Base-by-base conservation (phyloP, 495 filamentous ascomycete species). In the Lineolata rhizophorae region DNA sequence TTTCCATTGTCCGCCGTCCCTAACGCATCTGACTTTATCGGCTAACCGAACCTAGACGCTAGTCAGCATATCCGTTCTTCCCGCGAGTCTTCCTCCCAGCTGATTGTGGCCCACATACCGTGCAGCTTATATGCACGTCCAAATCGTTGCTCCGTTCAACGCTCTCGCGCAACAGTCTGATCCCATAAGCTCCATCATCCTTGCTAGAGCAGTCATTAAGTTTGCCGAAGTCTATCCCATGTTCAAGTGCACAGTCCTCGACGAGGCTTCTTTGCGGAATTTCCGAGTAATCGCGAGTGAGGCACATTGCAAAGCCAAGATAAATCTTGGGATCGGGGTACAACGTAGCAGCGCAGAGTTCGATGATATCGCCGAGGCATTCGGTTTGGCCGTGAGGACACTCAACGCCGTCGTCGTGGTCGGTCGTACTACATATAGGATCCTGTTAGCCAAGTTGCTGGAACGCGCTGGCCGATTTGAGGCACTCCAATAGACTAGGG, bases 341-440 rank as follows among this genome's bases (percentile, higher is more conserved):
- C 3, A 85, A 61, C 35, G 70, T 58, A 9, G 72, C 68, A 17
- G 82, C 87, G 58, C 87, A 99, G 35, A 95, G 72, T 40, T 85
- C 72, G 48, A 99, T 60, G 55, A 91, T 91, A 52, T 99, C 76
- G 12, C 84, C 84, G 43, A 95, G 68, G 46, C 87, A 99, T 57
- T 99, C 87, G 10, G 57, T 58, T 3, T 82, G 75, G 3, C 87
- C 90, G 45, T 95, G 87, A 50, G 58, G 90, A 60, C 90, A 99
- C 10, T 60, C 56, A 13, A 84, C 65, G 6, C 73, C 75, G 48
- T 72, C 74, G 47, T 58, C 51, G 16, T 51, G 22, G 27, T 50
- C 37, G 24, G 50, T 54, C 16, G 39, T 27, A 30, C 50, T 55
- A 33, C 2, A 30, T 6, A 18, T 6, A 6, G 13, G 12, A 3